Evolutionary conservation across 1,284 basidiomycete genomes (phyloP), one percentile per base, ranked within the genome.

Genomic region (Earliella scabrosa): DNA sequence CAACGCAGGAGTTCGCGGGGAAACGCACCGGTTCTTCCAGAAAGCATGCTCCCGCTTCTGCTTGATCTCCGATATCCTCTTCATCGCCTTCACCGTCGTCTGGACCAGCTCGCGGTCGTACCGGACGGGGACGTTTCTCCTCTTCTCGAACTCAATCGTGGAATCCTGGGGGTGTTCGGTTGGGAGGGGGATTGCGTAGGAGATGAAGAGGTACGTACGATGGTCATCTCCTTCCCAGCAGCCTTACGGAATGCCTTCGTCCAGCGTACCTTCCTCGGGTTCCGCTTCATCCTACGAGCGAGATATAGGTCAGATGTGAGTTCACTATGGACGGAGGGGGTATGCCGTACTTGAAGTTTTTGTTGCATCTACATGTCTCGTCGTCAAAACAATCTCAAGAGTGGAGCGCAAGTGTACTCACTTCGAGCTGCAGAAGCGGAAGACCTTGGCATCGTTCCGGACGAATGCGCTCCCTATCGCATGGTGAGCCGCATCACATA

Each of bases 161-260:
- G 96, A 93, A 77, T 99, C 97, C 95, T 97, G 61, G 29, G 4
- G 4, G 2, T 4, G 3, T 18, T 16, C 3, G 27, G 50, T 47
- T 13, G 7, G n/a, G 36, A 41, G 34, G 18, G 24, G 35, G 34
- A 21, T 49, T 34, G 11, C 36, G 36, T 36, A 51, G 27, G 32
- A 52, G 39, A 35, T 43, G 18, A 39, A 44, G 44, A 36, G 31
- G 32, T 11, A 50, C 92, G 74, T 69, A 96, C 95, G 69, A 99
- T 92, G 13, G 93, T 97, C 97, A 99, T 99, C 79, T 99, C 97
- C 80, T 99, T 99, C 63, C 97, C 97, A 56, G 95, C 93, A 23
- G 97, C 95, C 74, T 97, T 98, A 66, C 97, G 86, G 86, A 99
- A 99, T 16, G 97, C 97, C 77, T 99, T 99, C 52, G 97, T 99